These are phyloP conservation scores for Annulohypoxylon stygium DNA, from an alignment of 495 filamentous ascomycete genomes.

Conservation along the genomic window DNA sequence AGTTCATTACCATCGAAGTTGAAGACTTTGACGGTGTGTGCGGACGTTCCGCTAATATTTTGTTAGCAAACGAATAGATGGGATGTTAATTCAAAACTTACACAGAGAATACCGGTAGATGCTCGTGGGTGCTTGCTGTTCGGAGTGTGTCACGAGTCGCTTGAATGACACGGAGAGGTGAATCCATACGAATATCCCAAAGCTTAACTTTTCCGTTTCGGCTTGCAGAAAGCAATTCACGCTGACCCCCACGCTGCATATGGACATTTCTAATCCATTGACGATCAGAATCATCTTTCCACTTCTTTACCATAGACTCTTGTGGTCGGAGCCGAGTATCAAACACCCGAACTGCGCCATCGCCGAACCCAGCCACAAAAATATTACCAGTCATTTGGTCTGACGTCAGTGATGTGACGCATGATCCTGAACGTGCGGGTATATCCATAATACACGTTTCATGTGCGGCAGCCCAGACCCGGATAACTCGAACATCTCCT, in stretches of 20 bases:
- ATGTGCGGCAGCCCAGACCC: slow-evolving; percentile 93
- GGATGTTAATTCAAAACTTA: slow-evolving; percentile 65
- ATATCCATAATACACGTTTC: slow-evolving; percentile 96
- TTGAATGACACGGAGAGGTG: slow-evolving; percentile 76
- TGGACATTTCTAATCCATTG: slow-evolving; percentile 96
- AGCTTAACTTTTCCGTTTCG: slow-evolving; percentile 92
- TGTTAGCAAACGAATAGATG: slow-evolving; percentile 48
- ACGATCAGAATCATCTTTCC: slow-evolving; percentile 86
- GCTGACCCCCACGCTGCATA: slow-evolving; percentile 93
- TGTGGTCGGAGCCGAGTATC: slow-evolving; percentile 86
- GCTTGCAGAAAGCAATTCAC: slow-evolving; percentile 89
- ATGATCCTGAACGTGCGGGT: slow-evolving; percentile 92
- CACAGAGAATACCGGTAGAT: slow-evolving; percentile 96
- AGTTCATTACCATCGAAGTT: slow-evolving; percentile 84
- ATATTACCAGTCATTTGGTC: slow-evolving; percentile 97
- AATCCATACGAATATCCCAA: slow-evolving; percentile 93
- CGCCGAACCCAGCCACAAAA: slow-evolving; percentile 95
- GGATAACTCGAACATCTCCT: slow-evolving; percentile 94
- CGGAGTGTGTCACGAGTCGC: slow-evolving; percentile 83
- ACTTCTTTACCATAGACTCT: slow-evolving; percentile 91
- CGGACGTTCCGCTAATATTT: slow-evolving; percentile 78
- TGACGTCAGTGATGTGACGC: slow-evolving; percentile 93
- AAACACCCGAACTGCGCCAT: slow-evolving; percentile 95
- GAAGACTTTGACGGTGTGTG: slow-evolving; percentile 90
- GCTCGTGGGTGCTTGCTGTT: slow-evolving; percentile 93